phyloP scores from a whole-genome alignment of 805 yeast genomes.

The Priceomyces haplophilus region DNA sequence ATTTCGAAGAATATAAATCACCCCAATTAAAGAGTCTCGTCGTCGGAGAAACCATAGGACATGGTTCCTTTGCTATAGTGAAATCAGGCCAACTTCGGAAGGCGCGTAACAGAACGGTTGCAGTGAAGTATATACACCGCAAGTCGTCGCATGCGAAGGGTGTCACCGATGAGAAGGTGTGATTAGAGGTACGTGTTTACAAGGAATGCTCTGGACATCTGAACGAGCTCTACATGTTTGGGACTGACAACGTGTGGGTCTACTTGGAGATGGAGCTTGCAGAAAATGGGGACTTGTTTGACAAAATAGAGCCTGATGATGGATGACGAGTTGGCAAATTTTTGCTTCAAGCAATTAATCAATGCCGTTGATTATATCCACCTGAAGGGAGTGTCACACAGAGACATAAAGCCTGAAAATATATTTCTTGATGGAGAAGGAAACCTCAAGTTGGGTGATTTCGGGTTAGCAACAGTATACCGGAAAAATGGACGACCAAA shows the following conservation, averaged over 20 bases:
- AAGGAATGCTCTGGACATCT: conserved; percentile 76
- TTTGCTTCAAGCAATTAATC: conserved; percentile 80
- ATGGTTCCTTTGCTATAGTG: conserved; percentile 6
- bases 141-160: conserved; percentile 2
- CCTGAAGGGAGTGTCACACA: conserved; percentile 84
- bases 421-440: conserved; percentile 90
- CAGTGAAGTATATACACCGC: conserved; percentile 8
- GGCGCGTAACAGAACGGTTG: conserved; percentile 3
- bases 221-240: conserved; percentile 94
- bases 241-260: conserved; percentile 89
- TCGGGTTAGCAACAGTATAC: conserved; percentile 96
- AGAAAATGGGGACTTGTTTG: conserved; percentile 50
- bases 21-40: conserved; percentile 11
- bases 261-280: conserved; percentile 63
- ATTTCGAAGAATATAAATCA: neutral
- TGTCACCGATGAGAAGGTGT: conserved; percentile 43
- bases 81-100: conserved; percentile 4
- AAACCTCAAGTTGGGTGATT: conserved; percentile 95
- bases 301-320: conserved; percentile 92
- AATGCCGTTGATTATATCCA: conserved; percentile 92
- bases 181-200: conserved; percentile 94
- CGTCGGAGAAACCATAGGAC: conserved; percentile 7
- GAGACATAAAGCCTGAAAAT: conserved; percentile 94
- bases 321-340: conserved; percentile 82
- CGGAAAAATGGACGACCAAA: conserved; percentile 67